Conservation (phyloP, 441 rosid species). For the Croton setiger region DNA sequence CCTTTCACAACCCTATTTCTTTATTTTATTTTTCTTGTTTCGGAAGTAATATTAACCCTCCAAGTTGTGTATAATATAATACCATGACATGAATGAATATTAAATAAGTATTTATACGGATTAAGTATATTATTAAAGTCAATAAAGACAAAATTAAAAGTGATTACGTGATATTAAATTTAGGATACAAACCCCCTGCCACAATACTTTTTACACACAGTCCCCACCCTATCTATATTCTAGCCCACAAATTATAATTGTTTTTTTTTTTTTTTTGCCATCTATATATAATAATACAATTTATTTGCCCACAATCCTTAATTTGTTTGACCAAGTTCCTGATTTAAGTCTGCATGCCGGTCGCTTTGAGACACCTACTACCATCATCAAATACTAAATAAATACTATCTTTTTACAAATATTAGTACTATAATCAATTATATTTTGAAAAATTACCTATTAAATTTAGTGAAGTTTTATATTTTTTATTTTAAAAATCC, state of each 20-base stretch:
- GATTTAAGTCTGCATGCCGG: neutral
- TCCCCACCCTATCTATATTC: neutral
- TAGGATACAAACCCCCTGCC: conserved; percentile 31
- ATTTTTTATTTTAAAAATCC: no score
- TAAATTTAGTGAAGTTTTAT: no score
- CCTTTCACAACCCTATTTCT: neutral
- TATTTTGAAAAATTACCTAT: no score
- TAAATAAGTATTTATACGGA: no score
- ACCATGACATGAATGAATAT: no score
- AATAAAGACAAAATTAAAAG: conserved; percentile 7
- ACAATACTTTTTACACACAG: neutral
- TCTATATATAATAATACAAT: neutral
- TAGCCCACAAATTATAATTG: no score
- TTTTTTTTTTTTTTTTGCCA: no score
- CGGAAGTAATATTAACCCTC: no score
- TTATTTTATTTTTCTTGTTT: neutral
- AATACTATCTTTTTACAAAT: no score
- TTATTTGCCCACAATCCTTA: neutral
- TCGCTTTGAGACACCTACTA: conserved; percentile 2
- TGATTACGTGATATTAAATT: neutral
- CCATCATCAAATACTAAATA: neutral
- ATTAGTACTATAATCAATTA: no score
- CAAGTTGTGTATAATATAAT: no score
- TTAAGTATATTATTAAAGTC: neutral
- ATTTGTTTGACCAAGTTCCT: neutral